phyloP scores from a whole-genome alignment of 78 protist genomes.

The Planoprotostelium fungivorum region DNA sequence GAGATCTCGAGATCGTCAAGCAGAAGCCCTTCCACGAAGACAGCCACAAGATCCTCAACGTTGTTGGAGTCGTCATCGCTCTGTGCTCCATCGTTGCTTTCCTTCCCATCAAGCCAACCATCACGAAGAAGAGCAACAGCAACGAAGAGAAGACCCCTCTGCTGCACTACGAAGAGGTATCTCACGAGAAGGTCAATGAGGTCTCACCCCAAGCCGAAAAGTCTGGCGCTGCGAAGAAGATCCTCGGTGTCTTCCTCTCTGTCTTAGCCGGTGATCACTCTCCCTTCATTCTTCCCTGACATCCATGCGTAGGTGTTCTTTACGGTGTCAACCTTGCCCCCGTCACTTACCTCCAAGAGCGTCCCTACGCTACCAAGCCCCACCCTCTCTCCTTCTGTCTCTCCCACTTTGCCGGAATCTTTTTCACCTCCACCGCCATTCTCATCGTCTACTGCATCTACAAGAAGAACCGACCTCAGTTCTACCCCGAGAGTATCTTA shows the following conservation, averaged over 20 bases:
- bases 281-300: neutral
- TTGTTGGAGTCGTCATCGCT: conserved; percentile 44
- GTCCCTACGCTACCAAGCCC: neutral
- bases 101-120: conserved; percentile 48
- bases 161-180: neutral
- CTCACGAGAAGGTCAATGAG: too few species aligned
- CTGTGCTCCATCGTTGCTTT: conserved; percentile 30
- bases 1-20: conserved; percentile 57
- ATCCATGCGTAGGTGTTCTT: conserved; percentile 9
- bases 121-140: conserved; percentile 13
- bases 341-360: conserved; percentile 7
- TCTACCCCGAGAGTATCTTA: conserved; percentile 50
- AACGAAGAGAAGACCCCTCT: neutral
- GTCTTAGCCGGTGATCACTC: neutral
- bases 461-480: conserved; percentile 44
- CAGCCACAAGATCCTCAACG: conserved; percentile 6
- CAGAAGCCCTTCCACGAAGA: conserved; percentile 10
- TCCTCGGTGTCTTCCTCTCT: conserved; percentile 32
- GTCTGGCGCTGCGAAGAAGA: conserved; percentile 22
- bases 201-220: conserved; percentile 14
- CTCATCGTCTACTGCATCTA: conserved; percentile 47
- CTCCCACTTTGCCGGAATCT: conserved; percentile 82
- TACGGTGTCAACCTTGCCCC: conserved; percentile 66
- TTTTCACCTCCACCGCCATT: conserved; percentile 50
- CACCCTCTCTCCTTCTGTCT: conserved; percentile 59